phyloP scores from a whole-genome alignment of 768 basidiomycete species.

The Clitopilus passeckerianus region DNA sequence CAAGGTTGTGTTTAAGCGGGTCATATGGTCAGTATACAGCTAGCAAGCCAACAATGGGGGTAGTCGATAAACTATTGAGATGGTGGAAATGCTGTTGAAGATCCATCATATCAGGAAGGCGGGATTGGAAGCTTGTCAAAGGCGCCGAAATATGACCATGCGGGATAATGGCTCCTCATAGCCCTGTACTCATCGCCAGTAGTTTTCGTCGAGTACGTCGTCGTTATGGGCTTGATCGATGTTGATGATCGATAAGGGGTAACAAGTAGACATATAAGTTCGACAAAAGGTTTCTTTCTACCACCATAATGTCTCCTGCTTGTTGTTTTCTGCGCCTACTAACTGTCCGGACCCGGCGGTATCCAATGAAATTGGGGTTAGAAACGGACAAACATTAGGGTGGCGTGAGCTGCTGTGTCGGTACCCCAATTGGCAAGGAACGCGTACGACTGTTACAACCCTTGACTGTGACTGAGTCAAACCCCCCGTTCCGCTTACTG shows the following conservation, averaged over 20 bases:
- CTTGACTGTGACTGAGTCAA: constrained; percentile 1
- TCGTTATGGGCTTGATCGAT: not conserved
- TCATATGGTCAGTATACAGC: not conserved
- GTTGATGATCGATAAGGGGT: not conserved
- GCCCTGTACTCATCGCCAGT: not conserved
- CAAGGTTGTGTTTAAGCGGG: not conserved
- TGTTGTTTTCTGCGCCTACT: not conserved
- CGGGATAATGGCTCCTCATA: not conserved
- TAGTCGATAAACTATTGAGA: not conserved
- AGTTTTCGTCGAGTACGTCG: not conserved
- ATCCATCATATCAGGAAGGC: not conserved
- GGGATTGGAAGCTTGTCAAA: not conserved
- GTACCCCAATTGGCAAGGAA: constrained; percentile 1
- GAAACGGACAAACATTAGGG: not conserved
- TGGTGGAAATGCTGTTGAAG: not conserved
- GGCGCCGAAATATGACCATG: not conserved
- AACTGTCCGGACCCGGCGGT: not conserved
- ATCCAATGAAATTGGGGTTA: not conserved
- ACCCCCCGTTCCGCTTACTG: not conserved
- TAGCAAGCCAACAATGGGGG: not conserved
- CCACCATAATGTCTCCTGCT: not conserved
- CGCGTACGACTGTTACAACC: not conserved
- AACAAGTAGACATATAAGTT: not conserved
- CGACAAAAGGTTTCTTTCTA: not conserved
- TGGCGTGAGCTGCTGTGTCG: constrained; percentile 1